Evolutionary conservation across 2,329 filamentous ascomycete species (phyloP), one percentile per base, ranked within the genome.

Genomic region (Curvularia eragrostidis): DNA sequence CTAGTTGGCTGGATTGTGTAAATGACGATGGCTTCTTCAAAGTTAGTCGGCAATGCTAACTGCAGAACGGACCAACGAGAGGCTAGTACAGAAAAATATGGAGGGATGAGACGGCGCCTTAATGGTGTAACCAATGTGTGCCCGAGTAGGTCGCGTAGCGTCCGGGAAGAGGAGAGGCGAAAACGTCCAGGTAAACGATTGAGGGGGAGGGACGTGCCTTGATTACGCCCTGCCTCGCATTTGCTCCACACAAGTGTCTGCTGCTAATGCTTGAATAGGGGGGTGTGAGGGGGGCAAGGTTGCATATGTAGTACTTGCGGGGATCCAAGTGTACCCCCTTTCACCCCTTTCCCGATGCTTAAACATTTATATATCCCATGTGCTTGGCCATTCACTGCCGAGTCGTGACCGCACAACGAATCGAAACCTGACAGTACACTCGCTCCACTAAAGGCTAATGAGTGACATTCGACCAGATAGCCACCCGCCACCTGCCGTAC

Each of bases 141-240:
- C 56, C 54, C 63, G 54, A 51, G 53, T 59, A 58, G 19, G 41
- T 42, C 15, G 41, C 41, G 55, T 47, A 47, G 43, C 56, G 58
- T 54, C 49, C 65, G 61, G 62, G 56, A 67, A 68, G 66, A 68
- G 65, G 66, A 68, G 65, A 66, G 8, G 64, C 62, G 63, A 65
- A 56, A 36, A 57, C 30, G 24, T 62, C 7, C 23, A 54, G 42
- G 30, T 52, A 44, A 58, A 48, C 52, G 61, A 59, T 39, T 18
- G 43, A 47, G 28, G 26, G n/a, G 28, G 53, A 58, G 58, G 62
- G 64, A 63, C 44, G 59, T 62, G 49, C 52, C 59, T 49, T 23
- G 13, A 39, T 43, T 23, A 43, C 41, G 41, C 41, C 34, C 26
- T 49, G 32, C 47, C 38, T 28, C 26, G 28, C 48, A n/a, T 38